These are phyloP conservation scores for Kalmanozyma brasiliensis DNA, from an alignment of 1,284 basidiomycete species.

Conservation along the genomic window DNA sequence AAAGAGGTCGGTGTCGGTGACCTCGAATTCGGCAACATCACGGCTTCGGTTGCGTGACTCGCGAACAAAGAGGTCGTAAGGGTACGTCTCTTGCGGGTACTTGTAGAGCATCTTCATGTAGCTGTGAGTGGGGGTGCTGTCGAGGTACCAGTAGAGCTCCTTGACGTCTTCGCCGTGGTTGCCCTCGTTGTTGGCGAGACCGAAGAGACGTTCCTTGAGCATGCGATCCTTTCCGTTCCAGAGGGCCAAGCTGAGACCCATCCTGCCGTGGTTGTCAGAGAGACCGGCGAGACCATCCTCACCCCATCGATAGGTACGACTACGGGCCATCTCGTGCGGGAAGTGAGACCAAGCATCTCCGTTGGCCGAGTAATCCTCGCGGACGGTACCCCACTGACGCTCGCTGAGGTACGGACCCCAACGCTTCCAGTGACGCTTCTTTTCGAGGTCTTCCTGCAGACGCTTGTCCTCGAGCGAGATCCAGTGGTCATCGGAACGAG, in stretches of 20 bases:
- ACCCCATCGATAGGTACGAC: slow-evolving; percentile 96
- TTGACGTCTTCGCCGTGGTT: slow-evolving; percentile 99
- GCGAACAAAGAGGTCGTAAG: slow-evolving; percentile 89
- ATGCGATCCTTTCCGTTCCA: slow-evolving; percentile 97
- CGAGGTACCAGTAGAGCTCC: slow-evolving; percentile 97
- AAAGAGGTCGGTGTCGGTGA: slow-evolving; percentile 90
- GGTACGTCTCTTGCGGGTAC: slow-evolving; percentile 90
- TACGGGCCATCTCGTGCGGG: slow-evolving; percentile 92
- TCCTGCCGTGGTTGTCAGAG: slow-evolving; percentile 92
- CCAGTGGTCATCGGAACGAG: slow-evolving; percentile 46
- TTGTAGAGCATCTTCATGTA: slow-evolving; percentile 99
- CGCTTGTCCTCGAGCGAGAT: slow-evolving; percentile 67
- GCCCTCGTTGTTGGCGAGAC: slow-evolving; percentile 89
- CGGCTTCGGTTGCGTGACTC: slow-evolving; percentile 85
- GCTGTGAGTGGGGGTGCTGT: slow-evolving; percentile 96
- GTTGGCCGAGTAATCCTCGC: slow-evolving; percentile 95
- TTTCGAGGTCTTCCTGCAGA: slow-evolving; percentile 75
- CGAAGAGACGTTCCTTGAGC: slow-evolving; percentile 94
- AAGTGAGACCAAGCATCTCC: slow-evolving; percentile 98
- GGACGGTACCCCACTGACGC: slow-evolving; percentile 97
- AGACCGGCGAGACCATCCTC: slow-evolving; percentile 97
- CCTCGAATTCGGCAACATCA: slow-evolving; percentile 90
- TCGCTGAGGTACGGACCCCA: slow-evolving; percentile 98
- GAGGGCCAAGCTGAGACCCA: slow-evolving; percentile 88
- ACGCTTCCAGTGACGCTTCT: slow-evolving; percentile 89